Evolutionary conservation across 352 stramenopile species (phyloP).

Genomic region (Plasmopara halstedii): DNA sequence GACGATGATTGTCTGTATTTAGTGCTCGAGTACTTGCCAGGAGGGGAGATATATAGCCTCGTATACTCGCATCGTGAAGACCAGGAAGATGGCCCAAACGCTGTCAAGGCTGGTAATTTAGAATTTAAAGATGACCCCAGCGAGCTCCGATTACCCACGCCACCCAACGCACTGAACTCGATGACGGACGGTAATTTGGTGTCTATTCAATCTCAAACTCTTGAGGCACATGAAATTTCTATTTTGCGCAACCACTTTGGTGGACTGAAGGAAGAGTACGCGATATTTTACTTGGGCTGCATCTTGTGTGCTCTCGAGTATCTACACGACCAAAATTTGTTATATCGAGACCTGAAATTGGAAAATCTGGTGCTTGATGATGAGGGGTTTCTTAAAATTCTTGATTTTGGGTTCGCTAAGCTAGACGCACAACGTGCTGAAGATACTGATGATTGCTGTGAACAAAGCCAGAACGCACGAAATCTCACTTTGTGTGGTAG

Average conservation of each 20-base stretch:
- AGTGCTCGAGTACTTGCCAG: constrained; percentile 68
- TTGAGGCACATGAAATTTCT: constrained; percentile 7
- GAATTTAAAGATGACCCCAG: constrained; percentile 9
- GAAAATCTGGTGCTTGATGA: constrained; percentile 85
- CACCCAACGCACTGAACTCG: constrained; percentile 1
- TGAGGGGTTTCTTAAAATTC: constrained; percentile 81
- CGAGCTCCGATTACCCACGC: constrained; percentile 12
- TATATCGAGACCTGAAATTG: constrained; percentile 88
- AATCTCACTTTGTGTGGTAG: constrained; percentile 73
- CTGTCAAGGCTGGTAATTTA: constrained; percentile 3
- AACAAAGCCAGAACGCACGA: constrained; percentile 25
- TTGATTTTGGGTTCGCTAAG: constrained; percentile 80
- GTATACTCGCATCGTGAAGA: constrained; percentile 42
- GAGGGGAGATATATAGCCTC: constrained; percentile 73
- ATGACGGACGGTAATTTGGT: neutral
- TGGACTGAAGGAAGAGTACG: constrained; percentile 46
- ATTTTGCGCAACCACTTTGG: constrained; percentile 33
- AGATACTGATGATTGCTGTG: constrained; percentile 12
- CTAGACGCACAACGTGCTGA: constrained; percentile 25
- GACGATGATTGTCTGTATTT: constrained; percentile 79
- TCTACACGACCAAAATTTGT: constrained; percentile 52
- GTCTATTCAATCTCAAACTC: constrained; percentile 3
- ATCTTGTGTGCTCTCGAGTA: constrained; percentile 77
- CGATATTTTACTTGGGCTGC: constrained; percentile 88
- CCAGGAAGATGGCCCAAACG: constrained; percentile 15